Conservation (phyloP, 345 rosid species). For the Chamaenerion angustifolium region DNA sequence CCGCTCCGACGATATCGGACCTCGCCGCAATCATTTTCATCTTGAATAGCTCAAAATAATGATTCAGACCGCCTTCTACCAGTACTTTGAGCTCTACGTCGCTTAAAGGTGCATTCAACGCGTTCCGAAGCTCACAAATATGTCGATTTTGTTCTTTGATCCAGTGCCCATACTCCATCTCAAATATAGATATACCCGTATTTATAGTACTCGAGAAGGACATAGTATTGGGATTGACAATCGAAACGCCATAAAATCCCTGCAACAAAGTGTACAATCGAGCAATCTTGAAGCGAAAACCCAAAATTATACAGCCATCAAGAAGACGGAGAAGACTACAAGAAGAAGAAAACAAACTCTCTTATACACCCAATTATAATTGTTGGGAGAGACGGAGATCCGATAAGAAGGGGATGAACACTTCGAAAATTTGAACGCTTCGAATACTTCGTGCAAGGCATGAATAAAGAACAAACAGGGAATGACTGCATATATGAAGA, state of each 20-base stretch:
- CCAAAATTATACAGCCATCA: too few species aligned
- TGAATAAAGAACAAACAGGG: too few species aligned
- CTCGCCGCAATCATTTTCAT: conserved; percentile 69
- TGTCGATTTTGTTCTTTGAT: conserved; percentile 65
- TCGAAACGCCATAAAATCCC: too few species aligned
- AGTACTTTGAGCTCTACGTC: conserved; percentile 49
- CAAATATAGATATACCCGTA: conserved; percentile 62
- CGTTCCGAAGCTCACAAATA: conserved; percentile 39
- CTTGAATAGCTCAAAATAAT: conserved; percentile 69
- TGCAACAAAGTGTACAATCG: background rate
- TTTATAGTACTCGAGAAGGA: conserved; percentile 2
- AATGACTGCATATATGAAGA: too few species aligned
- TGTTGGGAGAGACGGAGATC: too few species aligned
- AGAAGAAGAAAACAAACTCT: too few species aligned
- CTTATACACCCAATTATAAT: too few species aligned
- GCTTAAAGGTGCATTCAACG: conserved; percentile 41
- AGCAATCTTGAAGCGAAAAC: background rate
- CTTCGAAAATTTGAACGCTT: too few species aligned
- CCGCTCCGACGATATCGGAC: conserved; percentile 67
- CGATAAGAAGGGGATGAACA: too few species aligned
- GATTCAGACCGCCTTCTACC: conserved; percentile 56
- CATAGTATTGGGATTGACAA: too few species aligned
- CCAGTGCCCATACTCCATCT: conserved; percentile 84
- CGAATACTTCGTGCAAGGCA: too few species aligned
- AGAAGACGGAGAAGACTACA: too few species aligned